A percentile compares a stretch with the other conserved stretches of the same genome.
Conservation (phyloP, 805 yeast genomes). For the Saccharomycopsis sp. region DNA sequence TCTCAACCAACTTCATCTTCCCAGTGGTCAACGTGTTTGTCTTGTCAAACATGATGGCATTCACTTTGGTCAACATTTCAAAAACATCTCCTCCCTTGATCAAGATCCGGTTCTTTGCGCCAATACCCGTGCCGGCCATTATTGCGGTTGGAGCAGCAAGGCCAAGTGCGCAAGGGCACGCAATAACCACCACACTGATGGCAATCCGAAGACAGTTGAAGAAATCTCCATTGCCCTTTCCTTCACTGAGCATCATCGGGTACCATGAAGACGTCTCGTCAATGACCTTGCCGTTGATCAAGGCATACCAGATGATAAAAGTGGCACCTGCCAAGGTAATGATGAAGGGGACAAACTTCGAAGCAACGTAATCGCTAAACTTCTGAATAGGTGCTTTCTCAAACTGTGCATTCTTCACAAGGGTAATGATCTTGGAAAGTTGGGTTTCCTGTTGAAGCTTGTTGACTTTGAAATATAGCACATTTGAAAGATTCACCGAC, state of each 20-base stretch:
- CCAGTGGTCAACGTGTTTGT: constrained; percentile 95
- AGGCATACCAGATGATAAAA: constrained; percentile 49
- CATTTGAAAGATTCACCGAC: constrained; percentile 73
- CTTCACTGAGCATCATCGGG: constrained; percentile 42
- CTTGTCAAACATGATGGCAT: constrained; percentile 77
- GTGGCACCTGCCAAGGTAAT: constrained; percentile 55
- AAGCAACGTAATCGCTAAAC: constrained; percentile 76
- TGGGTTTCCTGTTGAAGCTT: constrained; percentile 78
- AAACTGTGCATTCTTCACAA: constrained; percentile 86
- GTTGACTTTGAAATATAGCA: constrained; percentile 57
- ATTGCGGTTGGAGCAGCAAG: constrained; percentile 97
- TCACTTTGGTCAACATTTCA: constrained; percentile 59
- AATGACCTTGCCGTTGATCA: constrained; percentile 25
- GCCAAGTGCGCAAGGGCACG: constrained; percentile 98
- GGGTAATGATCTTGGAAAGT: constrained; percentile 73
- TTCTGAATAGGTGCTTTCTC: constrained; percentile 86
- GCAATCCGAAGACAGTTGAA: constrained; percentile 69
- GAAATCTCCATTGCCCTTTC: constrained; percentile 43
- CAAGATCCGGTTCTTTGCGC: constrained; percentile 80
- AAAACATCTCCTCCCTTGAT: constrained; percentile 90
- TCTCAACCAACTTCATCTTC: constrained; percentile 42
- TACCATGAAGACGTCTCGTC: constrained; percentile 23
- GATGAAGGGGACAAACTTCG: constrained; percentile 75
- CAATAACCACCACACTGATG: constrained; percentile 90
- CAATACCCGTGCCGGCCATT: constrained; percentile 98